Base-by-base conservation (phyloP, 805 yeast species). In the Nakazawaea anatomiae region DNA sequence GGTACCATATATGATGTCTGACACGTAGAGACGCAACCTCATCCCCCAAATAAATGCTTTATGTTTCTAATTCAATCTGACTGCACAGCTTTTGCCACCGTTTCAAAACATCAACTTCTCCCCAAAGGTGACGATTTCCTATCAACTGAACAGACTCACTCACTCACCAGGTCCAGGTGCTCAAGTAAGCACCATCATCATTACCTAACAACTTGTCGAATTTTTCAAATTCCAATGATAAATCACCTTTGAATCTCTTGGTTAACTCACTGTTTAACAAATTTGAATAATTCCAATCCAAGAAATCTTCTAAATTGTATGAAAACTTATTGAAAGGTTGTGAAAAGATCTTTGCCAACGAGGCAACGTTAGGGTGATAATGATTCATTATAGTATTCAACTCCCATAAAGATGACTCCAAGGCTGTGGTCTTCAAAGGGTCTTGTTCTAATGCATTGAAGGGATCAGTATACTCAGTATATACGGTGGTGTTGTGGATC, bases 361-460 rank as follows among this genome's bases (percentile, higher is more conserved):
- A 86, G 1, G 97, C 92, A 10, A 94, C 89, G 60, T 94, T 94
- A 12, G 98, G 97, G 69, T 94, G 98, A 63, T 90, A 92, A 64
- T 94, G 99, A 10, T 79, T 68, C 48, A 59, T 57, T 72, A 84
- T 80, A 0, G 96, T 75, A 53, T 87, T 88, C 51, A 92, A 64
- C 67, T 94, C 99, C 99, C 99, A 94, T 45, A 91, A 67, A 0
- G 97, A 91, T 0, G 96, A 87, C 6, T 78, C 83, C 36, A 91
- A 71, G 4, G 98, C 97, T 35, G 80, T 72, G 0, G 97, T 86
- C 52, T 77, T 71, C 52, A 85, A 74, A 2, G 99, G 99, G 63
- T 92, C 89, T 1, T 54, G 49, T 59, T 88, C 96, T 1, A 64
- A 54, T 35, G 72, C 68, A 55, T 85, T 72, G 62, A 78, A 92